A percentile compares a stretch with the other conserved stretches of the same genome.
Evolutionary conservation across 176 grass and related monocot species (phyloP).

Genomic region (Avena atlantica): DNA sequence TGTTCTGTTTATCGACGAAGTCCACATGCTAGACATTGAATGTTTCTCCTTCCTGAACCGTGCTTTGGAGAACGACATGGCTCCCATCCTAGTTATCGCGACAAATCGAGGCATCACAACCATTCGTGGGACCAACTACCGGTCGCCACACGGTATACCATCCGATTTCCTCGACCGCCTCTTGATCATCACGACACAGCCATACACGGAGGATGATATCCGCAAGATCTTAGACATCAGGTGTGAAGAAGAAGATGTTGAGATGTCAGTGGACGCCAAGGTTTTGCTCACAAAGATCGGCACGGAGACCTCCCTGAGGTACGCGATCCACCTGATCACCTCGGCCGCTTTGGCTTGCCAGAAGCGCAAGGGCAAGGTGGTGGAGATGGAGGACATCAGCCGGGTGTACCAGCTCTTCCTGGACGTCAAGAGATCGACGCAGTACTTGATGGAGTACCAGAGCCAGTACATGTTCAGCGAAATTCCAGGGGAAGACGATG

Average conservation of each 20-base stretch:
- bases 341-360: conserved; percentile 72
- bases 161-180: conserved; percentile 85
- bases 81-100: conserved; percentile 84
- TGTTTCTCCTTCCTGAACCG: conserved; percentile 97
- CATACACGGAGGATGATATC: conserved; percentile 72
- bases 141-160: conserved; percentile 82
- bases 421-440: conserved; percentile 86
- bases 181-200: conserved; percentile 78
- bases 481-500: conserved; percentile 55
- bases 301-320: conserved; percentile 83
- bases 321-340: conserved; percentile 89
- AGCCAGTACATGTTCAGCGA: conserved; percentile 95
- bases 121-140: conserved; percentile 88
- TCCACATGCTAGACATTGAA: conserved; percentile 97
- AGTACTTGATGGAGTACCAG: conserved; percentile 95
- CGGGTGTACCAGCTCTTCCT: conserved; percentile 87
- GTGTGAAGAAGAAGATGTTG: conserved; percentile 84
- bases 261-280: conserved; percentile 82
- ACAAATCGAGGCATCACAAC: conserved; percentile 89
- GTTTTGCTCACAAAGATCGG: conserved; percentile 91
- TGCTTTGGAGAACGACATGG: conserved; percentile 90
- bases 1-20: conserved; percentile 93
- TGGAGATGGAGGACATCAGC: conserved; percentile 95
- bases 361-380: conserved; percentile 80
- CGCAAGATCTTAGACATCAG: conserved; percentile 83